A percentile compares a stretch with the other conserved stretches of the same genome.
phyloP scores from a whole-genome alignment of 495 filamentous ascomycete species.

The Echria macrotheca region DNA sequence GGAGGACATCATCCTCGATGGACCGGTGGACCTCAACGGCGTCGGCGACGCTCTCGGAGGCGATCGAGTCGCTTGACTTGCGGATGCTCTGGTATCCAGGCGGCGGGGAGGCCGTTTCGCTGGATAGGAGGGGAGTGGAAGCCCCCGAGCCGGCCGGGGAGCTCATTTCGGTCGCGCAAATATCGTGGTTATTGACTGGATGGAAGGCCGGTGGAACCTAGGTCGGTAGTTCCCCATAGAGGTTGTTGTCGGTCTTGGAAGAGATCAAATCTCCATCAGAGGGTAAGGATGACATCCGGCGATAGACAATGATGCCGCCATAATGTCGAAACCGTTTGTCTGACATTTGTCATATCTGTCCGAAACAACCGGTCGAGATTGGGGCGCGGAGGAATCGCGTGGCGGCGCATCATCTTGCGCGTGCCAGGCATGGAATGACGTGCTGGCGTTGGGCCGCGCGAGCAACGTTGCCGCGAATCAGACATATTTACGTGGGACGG shows the following conservation, averaged over 20 bases:
- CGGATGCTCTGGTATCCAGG: background rate
- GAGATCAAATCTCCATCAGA: background rate
- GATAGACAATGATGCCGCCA: no score
- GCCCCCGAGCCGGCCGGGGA: no score
- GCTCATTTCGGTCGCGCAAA: no score
- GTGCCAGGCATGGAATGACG: slow-evolving; percentile 6
- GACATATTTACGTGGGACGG: no score
- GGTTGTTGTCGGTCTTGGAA: background rate
- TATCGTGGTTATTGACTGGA: no score
- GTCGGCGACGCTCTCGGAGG: background rate
- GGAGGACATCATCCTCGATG: slow-evolving; percentile 54
- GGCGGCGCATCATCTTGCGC: slow-evolving; percentile 14
- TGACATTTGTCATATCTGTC: background rate
- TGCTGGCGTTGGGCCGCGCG: no score
- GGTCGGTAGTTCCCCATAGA: no score
- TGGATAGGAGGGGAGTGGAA: background rate
- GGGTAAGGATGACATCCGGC: background rate
- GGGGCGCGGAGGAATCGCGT: background rate
- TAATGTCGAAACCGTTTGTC: no score
- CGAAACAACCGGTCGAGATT: background rate
- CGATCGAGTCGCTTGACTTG: slow-evolving; percentile 9
- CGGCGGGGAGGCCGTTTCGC: background rate
- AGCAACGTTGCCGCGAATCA: no score
- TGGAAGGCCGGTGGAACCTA: no score
- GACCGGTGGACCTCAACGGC: slow-evolving; percentile 14